These are phyloP conservation scores for Bipolaris oryzae DNA, from an alignment of 2,329 filamentous ascomycete species.

Conservation along the genomic window DNA sequence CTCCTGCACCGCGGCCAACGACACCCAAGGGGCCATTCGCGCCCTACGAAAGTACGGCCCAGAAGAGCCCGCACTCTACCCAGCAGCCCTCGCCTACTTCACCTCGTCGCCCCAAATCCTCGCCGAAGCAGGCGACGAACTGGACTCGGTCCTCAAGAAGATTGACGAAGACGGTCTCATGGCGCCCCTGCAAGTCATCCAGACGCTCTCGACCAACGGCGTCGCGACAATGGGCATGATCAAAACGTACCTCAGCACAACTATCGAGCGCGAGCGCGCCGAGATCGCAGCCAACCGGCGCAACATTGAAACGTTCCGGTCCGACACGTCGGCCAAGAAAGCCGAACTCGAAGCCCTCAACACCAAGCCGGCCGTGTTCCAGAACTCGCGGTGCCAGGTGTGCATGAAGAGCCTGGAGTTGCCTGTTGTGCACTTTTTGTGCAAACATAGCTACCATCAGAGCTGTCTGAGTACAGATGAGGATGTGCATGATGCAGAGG, in stretches of 20 bases:
- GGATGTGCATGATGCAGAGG: conserved; percentile 65
- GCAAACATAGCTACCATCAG: conserved; percentile 96
- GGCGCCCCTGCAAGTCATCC: conserved; percentile 95
- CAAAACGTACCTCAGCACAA: conserved; percentile 87
- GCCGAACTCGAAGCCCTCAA: conserved; percentile 78
- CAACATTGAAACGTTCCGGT: conserved; percentile 81
- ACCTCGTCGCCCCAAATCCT: conserved; percentile 82
- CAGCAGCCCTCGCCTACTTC: conserved; percentile 90
- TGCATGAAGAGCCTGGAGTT: conserved; percentile 81
- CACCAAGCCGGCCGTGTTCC: conserved; percentile 84
- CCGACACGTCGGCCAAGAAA: conserved; percentile 80
- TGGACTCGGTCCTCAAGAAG: conserved; percentile 77
- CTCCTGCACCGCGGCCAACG: conserved; percentile 89
- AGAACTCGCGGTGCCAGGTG: conserved; percentile 83
- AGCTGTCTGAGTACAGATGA: conserved; percentile 74
- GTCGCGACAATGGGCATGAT: conserved; percentile 98
- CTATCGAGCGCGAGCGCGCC: conserved; percentile 84
- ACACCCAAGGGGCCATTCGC: conserved; percentile 87
- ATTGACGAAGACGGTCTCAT: conserved; percentile 92
- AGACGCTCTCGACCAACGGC: conserved; percentile 78
- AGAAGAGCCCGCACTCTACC: conserved; percentile 88
- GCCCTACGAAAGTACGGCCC: conserved; percentile 90
- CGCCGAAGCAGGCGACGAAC: conserved; percentile 83
- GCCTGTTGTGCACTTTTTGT: conserved; percentile 92
- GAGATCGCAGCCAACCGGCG: conserved; percentile 85